phyloP scores from a whole-genome alignment of 2,329 filamentous ascomycete species.

The Ambrosiella beaveri region DNA sequence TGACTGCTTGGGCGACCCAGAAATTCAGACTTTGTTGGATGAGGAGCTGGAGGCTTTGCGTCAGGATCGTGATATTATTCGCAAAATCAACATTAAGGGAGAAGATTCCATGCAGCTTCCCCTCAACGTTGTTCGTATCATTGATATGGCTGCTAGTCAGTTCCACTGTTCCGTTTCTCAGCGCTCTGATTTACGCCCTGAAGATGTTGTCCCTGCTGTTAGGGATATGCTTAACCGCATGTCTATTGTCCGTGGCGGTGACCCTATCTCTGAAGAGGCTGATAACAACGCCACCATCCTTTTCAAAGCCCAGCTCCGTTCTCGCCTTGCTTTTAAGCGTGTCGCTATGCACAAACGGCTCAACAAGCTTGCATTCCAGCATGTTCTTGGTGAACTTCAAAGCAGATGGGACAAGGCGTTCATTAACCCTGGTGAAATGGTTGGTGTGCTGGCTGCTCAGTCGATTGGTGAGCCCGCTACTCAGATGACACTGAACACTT shows the following conservation, averaged over 20 bases:
- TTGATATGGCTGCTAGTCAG: conserved; percentile 74
- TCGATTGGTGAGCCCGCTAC: conserved; percentile 98
- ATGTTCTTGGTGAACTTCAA: conserved; percentile 80
- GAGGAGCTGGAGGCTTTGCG: conserved; percentile 68
- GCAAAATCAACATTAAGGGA: conserved; percentile 52
- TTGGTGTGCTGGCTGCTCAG: conserved; percentile 90
- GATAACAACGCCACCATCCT: conserved; percentile 76
- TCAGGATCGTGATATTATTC: conserved; percentile 58
- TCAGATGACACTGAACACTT: conserved; percentile 98
- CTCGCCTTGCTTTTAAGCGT: conserved; percentile 80
- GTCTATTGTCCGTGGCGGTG: conserved; percentile 70
- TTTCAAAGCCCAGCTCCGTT: conserved; percentile 82
- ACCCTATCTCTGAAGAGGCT: conserved; percentile 68
- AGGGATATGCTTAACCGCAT: conserved; percentile 58
- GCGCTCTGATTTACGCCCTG: conserved; percentile 76
- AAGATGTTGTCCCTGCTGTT: conserved; percentile 70
- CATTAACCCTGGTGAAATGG: conserved; percentile 93
- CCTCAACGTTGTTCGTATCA: conserved; percentile 77
- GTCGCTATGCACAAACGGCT: conserved; percentile 72
- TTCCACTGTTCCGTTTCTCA: conserved; percentile 78
- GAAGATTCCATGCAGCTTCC: conserved; percentile 81
- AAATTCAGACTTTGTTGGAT: conserved; percentile 72
- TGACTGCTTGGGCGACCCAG: conserved; percentile 73
- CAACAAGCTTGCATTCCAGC: conserved; percentile 81
- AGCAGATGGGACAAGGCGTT: conserved; percentile 71